Percentiles rank a stretch among this genome's conserved stretches.
Evolutionary conservation across 2,329 filamentous ascomycete species (phyloP).

Genomic region (Sphaerostilbella broomeana): DNA sequence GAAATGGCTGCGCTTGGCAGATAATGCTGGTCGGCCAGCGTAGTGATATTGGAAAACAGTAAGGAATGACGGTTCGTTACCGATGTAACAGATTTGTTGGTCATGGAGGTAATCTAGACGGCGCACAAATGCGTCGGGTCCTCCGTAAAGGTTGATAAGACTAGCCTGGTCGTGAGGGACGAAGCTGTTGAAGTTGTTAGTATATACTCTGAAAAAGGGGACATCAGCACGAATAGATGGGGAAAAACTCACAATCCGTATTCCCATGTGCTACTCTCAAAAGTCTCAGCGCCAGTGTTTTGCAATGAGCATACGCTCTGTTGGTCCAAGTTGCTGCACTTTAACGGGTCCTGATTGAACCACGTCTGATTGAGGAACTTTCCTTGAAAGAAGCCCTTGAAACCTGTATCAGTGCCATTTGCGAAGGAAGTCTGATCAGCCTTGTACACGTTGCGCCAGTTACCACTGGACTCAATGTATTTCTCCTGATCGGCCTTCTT

Average conservation of each 20-base stretch:
- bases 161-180: slow-evolving; percentile 48
- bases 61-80: slow-evolving; percentile 56
- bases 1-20: slow-evolving; percentile 48
- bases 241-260: slow-evolving; percentile 55
- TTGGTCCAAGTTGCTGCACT: slow-evolving; percentile 50
- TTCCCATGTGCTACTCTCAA: slow-evolving; percentile 66
- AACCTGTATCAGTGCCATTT: slow-evolving; percentile 55
- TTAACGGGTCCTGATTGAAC: slow-evolving; percentile 61
- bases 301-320: slow-evolving; percentile 54
- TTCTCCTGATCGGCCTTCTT: slow-evolving; percentile 49
- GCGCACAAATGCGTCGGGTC: slow-evolving; percentile 46
- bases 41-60: slow-evolving; percentile 65
- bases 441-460: slow-evolving; percentile 64
- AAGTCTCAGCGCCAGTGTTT: slow-evolving; percentile 59
- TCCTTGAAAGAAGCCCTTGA: slow-evolving; percentile 64
- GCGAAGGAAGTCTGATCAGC: slow-evolving; percentile 50
- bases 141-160: slow-evolving; percentile 55
- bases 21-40: slow-evolving; percentile 53
- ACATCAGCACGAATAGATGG: neutral
- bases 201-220: neutral
- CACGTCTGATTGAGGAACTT: slow-evolving; percentile 61
- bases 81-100: slow-evolving; percentile 57
- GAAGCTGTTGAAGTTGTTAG: slow-evolving; percentile 28
- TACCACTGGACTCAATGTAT: slow-evolving; percentile 52
- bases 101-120: slow-evolving; percentile 61